phyloP scores from a whole-genome alignment of 2,329 filamentous ascomycete species.

The Ophiostoma sp. region DNA sequence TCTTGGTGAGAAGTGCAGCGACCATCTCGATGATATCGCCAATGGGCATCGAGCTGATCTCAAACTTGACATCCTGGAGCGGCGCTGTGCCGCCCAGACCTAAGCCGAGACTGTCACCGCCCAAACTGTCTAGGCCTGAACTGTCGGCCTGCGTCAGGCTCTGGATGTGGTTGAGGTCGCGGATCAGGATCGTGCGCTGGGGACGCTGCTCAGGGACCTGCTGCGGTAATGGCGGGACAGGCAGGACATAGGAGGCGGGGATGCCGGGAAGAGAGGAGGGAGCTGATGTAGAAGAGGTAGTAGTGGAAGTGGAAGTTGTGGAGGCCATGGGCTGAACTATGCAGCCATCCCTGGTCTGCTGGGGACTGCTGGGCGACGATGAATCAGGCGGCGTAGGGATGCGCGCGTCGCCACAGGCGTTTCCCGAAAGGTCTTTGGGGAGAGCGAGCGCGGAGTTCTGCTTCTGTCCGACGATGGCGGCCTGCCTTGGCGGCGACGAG shows the following conservation, averaged over 20 bases:
- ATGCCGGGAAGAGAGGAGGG: not conserved
- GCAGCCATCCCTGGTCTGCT: constrained; percentile 21
- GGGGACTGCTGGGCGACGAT: constrained; percentile 47
- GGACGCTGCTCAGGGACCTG: constrained; percentile 38
- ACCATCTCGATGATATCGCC: constrained; percentile 99
- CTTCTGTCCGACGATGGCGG: not conserved
- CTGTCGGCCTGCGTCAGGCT: constrained; percentile 80
- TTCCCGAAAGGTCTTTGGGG: too few species aligned
- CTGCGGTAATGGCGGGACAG: constrained; percentile 35
- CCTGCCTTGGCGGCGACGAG: constrained; percentile 15
- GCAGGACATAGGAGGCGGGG: constrained; percentile 20
- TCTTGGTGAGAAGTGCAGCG: constrained; percentile 91
- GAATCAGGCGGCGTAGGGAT: constrained; percentile 38
- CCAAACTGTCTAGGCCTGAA: constrained; percentile 51
- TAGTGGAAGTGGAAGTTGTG: not conserved
- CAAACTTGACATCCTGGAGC: constrained; percentile 68
- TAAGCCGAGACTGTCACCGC: constrained; percentile 50
- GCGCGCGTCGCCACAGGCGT: constrained; percentile 17
- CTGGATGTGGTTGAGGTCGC: constrained; percentile 87
- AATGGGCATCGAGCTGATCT: constrained; percentile 97
- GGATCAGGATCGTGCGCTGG: constrained; percentile 70
- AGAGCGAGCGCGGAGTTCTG: not conserved
- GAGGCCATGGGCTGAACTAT: not conserved
- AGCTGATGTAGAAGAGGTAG: not conserved
- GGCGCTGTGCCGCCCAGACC: constrained; percentile 51